Evolutionary conservation across 1,139 yeast species (phyloP), one percentile per base, ranked within the genome.

Genomic region (Wickerhamiella pararugosa): DNA sequence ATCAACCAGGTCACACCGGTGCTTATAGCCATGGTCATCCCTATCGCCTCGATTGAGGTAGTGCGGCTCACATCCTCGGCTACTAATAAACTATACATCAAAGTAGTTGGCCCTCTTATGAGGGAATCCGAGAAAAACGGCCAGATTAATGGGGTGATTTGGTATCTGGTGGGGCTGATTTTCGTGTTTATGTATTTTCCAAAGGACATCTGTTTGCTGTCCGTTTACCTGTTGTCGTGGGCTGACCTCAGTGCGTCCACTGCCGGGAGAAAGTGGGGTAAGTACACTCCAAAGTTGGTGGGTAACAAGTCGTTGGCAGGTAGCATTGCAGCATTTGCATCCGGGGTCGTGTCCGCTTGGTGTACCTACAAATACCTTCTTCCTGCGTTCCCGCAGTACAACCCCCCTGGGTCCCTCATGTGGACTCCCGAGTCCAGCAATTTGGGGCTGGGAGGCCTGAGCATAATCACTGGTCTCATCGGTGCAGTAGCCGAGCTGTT

Each of bases 161-260:
- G 84, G 79, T 90, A 83, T 58, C 64, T 83, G 39, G 66, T 80
- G 5, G 98, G 98, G 2, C 65, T 84, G 42, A 64, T 76, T 29
- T 63, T 82, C 47, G 84, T 87, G 5, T 81, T 84, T 53, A 52
- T 68, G 1, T 58, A 75, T 11, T 78, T 76, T 53, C 79, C 93
- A 10, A 84, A 84, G 62, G 98, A 90, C 56, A 76, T 90, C 41
- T 69, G 79, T 1, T 66, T 87, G 26, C 68, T 86, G 66, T 70
- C 94, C 27, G 75, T 84, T 6, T 66, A 86, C 50, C 65, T 90
- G 44, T 70, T 90, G 49, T 81, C 95, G 57, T 90, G 97, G 97
- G 87, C 94, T 7, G 98, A 90, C 58, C 86, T 97, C 7, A 92
- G 97, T 5, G 98, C 98, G 2, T 83, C 96, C 3, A 83, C 96